phyloP scores from a whole-genome alignment of 768 basidiomycete genomes.

The Clavulina sp. region DNA sequence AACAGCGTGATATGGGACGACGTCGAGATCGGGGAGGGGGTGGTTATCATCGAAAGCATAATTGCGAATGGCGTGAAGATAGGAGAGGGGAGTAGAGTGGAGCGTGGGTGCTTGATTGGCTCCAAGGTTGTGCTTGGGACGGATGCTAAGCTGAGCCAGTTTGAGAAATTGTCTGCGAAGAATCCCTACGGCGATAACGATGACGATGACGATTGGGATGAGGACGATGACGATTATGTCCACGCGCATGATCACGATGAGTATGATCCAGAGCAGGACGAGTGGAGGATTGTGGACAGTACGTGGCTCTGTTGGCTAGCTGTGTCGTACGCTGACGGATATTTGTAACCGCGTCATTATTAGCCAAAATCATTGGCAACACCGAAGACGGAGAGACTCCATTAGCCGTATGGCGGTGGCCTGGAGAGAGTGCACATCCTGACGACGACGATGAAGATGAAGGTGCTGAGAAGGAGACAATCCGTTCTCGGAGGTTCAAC shows the following conservation, averaged over 20 bases:
- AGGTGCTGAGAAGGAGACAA: constrained; percentile 13
- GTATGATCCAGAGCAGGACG: not conserved
- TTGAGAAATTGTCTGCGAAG: constrained; percentile 49
- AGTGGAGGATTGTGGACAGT: not conserved
- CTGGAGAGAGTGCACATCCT: not conserved
- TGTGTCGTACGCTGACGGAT: too few relatives aligned
- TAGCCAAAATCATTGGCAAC: not conserved
- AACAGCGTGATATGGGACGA: constrained; percentile 76
- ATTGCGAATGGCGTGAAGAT: constrained; percentile 63
- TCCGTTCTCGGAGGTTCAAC: not conserved
- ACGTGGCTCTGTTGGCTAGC: too few relatives aligned
- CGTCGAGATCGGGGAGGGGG: constrained; percentile 49
- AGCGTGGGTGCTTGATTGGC: constrained; percentile 61
- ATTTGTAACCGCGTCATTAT: too few relatives aligned
- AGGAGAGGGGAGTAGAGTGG: constrained; percentile 46
- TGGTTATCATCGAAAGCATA: constrained; percentile 60
- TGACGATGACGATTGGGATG: constrained; percentile 16
- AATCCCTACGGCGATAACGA: constrained; percentile 21
- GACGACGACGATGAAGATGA: constrained; percentile 5
- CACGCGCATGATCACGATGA: not conserved
- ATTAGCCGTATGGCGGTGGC: not conserved
- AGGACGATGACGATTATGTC: constrained; percentile 11
- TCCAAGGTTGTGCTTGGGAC: constrained; percentile 69
- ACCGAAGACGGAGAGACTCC: too few relatives aligned
- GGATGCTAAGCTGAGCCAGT: constrained; percentile 44